A percentile compares a stretch with the other conserved stretches of the same genome.
phyloP scores from a whole-genome alignment of 164 flowering plant species.

The Stephania yunnanensis region DNA sequence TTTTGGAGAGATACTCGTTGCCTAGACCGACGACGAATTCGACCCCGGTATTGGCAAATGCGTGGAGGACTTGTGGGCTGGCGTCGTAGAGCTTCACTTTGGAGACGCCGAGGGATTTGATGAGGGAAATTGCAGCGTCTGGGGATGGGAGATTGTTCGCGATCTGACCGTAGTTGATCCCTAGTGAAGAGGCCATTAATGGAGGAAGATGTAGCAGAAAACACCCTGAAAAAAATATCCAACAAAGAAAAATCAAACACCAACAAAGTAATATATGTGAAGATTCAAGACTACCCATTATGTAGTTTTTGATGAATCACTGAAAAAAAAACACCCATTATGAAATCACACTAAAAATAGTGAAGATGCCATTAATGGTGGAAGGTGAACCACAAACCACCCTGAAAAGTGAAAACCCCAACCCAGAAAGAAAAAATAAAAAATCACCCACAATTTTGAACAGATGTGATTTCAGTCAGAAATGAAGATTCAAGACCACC shows the following conservation, averaged over 20 bases:
- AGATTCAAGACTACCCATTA: not conserved
- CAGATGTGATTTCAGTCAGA: too few species aligned
- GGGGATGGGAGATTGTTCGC: slow-evolving; percentile 33
- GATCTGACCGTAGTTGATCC: slow-evolving; percentile 36
- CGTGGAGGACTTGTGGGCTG: slow-evolving; percentile 25
- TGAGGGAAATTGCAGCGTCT: slow-evolving; percentile 20
- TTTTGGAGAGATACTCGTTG: slow-evolving; percentile 31
- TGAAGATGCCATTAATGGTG: too few species aligned
- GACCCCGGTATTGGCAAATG: slow-evolving; percentile 43
- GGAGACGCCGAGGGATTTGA: slow-evolving; percentile 22
- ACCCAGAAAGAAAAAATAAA: too few species aligned
- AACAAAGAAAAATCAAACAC: not conserved
- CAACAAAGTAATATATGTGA: not conserved
- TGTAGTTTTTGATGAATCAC: not conserved
- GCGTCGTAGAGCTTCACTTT: slow-evolving; percentile 40
- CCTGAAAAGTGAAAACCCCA: too few species aligned
- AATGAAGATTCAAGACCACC: too few species aligned
- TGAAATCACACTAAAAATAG: too few species aligned
- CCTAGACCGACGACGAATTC: slow-evolving; percentile 37
- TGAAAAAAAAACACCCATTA: not conserved
- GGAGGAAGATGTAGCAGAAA: not conserved
- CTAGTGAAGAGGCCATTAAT: slow-evolving; percentile 11
- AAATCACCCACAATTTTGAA: too few species aligned
- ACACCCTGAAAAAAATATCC: slow-evolving; percentile 15
- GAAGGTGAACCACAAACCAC: too few species aligned